Evolutionary conservation across 2,329 filamentous ascomycete genomes (phyloP).

Genomic region (Emmonsiellopsis sp.): DNA sequence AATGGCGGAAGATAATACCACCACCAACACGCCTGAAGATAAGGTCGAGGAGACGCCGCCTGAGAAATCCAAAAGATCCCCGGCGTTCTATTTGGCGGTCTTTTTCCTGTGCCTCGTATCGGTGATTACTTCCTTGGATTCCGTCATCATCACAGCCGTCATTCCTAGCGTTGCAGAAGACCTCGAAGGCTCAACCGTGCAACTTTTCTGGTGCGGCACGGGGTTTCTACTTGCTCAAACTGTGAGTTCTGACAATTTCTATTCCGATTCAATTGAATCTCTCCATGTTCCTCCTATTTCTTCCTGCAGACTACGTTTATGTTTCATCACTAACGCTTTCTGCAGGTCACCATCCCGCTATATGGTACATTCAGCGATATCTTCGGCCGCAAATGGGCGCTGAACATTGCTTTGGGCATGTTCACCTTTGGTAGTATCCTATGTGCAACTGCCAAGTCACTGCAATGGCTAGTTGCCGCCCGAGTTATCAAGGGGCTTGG

Average conservation of each 20-base stretch:
- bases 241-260: not conserved
- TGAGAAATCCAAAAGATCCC: not conserved
- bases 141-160: conserved; percentile 1
- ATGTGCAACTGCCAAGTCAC: conserved; percentile 30
- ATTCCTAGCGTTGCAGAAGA: not conserved
- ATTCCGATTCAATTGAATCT: not conserved
- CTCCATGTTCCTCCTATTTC: not conserved
- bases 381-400: conserved; percentile 6
- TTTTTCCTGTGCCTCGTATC: conserved; percentile 3
- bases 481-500: conserved; percentile 43
- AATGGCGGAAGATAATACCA: not conserved
- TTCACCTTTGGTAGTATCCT: conserved; percentile 38
- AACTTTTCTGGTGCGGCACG: conserved; percentile 5
- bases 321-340: not conserved
- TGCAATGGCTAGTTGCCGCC: conserved; percentile 39
- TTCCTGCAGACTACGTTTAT: not conserved
- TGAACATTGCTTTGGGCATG: conserved; percentile 24
- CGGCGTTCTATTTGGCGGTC: not conserved
- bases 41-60: not conserved
- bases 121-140: conserved; percentile 2
- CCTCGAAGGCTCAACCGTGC: not conserved
- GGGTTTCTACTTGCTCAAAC: conserved; percentile 1
- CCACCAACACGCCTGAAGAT: not conserved
- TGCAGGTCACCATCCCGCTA: conserved; percentile 4
- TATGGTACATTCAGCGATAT: conserved; percentile 8